phyloP scores from a whole-genome alignment of 345 rosid genomes.

The Eucalyptus pauciflora region DNA sequence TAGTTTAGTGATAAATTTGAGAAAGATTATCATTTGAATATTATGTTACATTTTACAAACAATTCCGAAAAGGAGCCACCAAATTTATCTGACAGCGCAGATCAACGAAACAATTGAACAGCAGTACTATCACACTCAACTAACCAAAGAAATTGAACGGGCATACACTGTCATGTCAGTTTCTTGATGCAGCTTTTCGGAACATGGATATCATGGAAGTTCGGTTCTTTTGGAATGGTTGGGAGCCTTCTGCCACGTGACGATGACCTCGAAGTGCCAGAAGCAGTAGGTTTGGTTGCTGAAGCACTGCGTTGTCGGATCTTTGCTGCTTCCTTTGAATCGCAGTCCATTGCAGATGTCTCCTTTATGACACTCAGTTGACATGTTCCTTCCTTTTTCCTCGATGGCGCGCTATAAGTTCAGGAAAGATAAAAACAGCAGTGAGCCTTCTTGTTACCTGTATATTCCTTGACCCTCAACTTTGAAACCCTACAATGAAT shows the following conservation, averaged over 20 bases:
- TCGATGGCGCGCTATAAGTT: slow-evolving; percentile 23
- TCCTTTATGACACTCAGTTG: slow-evolving; percentile 7
- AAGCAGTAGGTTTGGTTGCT: slow-evolving; percentile 12
- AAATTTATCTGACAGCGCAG: background rate
- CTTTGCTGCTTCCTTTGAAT: slow-evolving; percentile 12
- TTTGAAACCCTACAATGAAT: background rate
- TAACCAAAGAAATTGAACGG: background rate
- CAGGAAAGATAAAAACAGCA: background rate
- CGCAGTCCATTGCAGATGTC: slow-evolving; percentile 1
- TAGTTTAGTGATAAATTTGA: background rate
- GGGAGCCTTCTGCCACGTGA: slow-evolving; percentile 26
- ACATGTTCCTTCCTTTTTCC: background rate
- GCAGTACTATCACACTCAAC: background rate
- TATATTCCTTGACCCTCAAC: background rate
- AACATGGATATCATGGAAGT: slow-evolving; percentile 39
- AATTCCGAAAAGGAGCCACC: background rate
- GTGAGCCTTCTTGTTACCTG: background rate
- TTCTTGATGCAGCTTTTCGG: slow-evolving; percentile 68
- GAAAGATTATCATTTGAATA: background rate
- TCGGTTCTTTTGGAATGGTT: slow-evolving; percentile 56
- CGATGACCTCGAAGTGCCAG: slow-evolving; percentile 2
- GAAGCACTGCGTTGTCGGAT: slow-evolving; percentile 2
- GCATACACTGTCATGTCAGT: background rate
- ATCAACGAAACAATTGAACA: slow-evolving; percentile 34
- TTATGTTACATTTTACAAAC: slow-evolving; percentile 5